Evolutionary conservation across 73 alveolate genomes (phyloP).

Genomic region (Uronychia setigera): DNA sequence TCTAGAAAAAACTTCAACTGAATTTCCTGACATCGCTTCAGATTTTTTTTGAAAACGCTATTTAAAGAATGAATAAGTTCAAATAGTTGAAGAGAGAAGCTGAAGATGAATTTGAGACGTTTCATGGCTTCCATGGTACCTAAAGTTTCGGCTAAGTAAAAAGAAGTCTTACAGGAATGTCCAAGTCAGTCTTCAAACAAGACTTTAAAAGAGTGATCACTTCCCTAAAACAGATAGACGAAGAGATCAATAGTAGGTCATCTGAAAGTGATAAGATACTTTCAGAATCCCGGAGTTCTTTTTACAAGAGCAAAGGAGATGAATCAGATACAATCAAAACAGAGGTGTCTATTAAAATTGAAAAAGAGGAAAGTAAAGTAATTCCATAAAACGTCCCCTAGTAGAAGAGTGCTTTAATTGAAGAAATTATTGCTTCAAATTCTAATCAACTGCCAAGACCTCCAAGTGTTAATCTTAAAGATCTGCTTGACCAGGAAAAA

Average conservation of each 20-base stretch:
- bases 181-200: not conserved
- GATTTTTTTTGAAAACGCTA: slow-evolving; percentile 43
- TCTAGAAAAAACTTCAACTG: slow-evolving; percentile 30
- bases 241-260: not conserved
- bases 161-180: not conserved
- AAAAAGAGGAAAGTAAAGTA: not conserved
- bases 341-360: not conserved
- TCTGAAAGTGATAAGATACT: not conserved
- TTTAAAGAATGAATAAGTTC: slow-evolving; percentile 25
- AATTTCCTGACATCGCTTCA: slow-evolving; percentile 39
- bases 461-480: too few relatives aligned
- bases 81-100: not conserved
- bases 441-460: too few relatives aligned
- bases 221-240: not conserved
- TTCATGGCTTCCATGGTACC: not conserved
- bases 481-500: too few relatives aligned
- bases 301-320: not conserved
- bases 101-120: not conserved
- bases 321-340: not conserved
- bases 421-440: too few relatives aligned
- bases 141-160: not conserved
- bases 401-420: too few relatives aligned
- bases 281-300: not conserved
- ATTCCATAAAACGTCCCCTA: too few relatives aligned
- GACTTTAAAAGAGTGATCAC: not conserved